Base-by-base conservation (phyloP, 2,329 filamentous ascomycete species). In the Arthroderma sp. region DNA sequence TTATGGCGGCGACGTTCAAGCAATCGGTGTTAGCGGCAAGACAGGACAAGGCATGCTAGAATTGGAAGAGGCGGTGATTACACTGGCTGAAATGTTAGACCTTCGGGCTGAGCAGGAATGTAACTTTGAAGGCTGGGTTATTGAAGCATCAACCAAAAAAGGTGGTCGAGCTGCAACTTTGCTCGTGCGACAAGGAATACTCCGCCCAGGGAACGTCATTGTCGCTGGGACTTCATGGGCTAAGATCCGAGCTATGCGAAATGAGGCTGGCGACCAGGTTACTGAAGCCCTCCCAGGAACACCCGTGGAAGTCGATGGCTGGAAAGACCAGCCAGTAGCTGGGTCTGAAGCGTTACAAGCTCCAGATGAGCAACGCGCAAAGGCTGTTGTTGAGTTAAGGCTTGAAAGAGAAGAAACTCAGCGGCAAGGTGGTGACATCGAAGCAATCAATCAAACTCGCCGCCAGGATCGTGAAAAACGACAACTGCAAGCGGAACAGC, bases 261-360 rank as follows among this genome's bases (percentile, higher is more conserved):
- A 96, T 67, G 91, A 97, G 74, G 86, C 86, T 3, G 91, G 93
- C 19, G 73, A 79, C 1, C 77, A 84, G 11, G 75, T 97, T 15
- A 64, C 76, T 0, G 84, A 89, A 70, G 91, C 89, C 13, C 82
- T 84, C 0, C 94, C 93, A 0, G 93, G 93, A 37, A 93, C 85
- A 28, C 90, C 94, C 0, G 87, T 95, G 2, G 89, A 97, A 71
- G 82, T 98, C 19, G 83, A 96, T 61, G 93, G 93, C n/a, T 98
- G 93, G 93, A 84, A 85, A 64, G 87, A 89, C 37, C 85, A 89
- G 62, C 91, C 93, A 0, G 79, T 81, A 23, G 91, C 93, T 0
- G 94, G 94, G 54, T 88, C 94, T 65, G 83, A 89, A 74, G 85
- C 95, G 7, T 77, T 98, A 0, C 87, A 97, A 73, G 88, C 91